Percentiles rank a stretch among this genome's conserved stretches.
Evolutionary conservation across 495 filamentous ascomycete species (phyloP).

Genomic region (Aspergillus conjunctus): DNA sequence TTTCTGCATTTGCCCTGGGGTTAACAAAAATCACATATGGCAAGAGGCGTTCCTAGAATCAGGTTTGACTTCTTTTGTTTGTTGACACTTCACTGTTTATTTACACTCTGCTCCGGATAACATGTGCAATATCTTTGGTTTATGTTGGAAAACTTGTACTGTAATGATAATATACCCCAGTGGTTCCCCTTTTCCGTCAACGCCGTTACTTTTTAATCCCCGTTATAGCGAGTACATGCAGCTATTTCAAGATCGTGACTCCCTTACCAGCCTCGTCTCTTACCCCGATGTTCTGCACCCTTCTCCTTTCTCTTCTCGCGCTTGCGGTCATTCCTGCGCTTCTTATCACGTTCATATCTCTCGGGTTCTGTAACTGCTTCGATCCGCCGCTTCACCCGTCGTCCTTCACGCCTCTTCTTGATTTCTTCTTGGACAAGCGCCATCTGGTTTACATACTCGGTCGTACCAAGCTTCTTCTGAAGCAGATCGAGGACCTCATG

Average conservation of each 20-base stretch:
- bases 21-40: not conserved
- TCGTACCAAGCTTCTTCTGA: conserved; percentile 82
- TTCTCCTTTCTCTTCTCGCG: conserved; percentile 79
- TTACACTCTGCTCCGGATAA: conserved; percentile 22
- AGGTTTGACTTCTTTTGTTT: conserved; percentile 10
- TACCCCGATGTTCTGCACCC: conserved; percentile 65
- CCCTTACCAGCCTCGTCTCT: conserved; percentile 66
- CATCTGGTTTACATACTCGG: conserved; percentile 70
- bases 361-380: conserved; percentile 83
- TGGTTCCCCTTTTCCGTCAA: conserved; percentile 15
- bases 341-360: conserved; percentile 74
- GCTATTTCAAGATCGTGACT: not conserved
- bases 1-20: not conserved
- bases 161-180: conserved; percentile 16
- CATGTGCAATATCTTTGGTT: conserved; percentile 21
- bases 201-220: conserved; percentile 15
- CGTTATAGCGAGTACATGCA: conserved; percentile 12
- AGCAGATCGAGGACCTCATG: conserved; percentile 72
- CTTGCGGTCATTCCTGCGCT: conserved; percentile 81
- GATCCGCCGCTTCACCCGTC: conserved; percentile 81
- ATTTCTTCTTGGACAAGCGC: conserved; percentile 67
- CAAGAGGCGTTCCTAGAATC: conserved; percentile 5
- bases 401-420: conserved; percentile 65
- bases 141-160: conserved; percentile 27
- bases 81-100: conserved; percentile 22